Evolutionary conservation across 2,329 filamentous ascomycete genomes (phyloP), one percentile per base, ranked within the genome.

Genomic region (Epichloe brachyelytri): DNA sequence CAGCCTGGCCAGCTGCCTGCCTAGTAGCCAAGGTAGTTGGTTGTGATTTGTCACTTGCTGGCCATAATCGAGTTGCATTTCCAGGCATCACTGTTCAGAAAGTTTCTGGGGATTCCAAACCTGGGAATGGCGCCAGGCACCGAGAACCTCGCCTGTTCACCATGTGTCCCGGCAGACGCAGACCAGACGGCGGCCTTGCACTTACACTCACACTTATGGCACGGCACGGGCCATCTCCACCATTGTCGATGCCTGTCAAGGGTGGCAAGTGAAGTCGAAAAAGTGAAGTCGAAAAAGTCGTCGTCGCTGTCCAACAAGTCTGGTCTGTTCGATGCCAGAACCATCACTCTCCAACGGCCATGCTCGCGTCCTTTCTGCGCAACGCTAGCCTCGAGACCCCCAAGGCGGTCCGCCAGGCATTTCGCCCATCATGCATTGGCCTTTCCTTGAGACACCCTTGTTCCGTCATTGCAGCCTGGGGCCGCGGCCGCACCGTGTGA

Each of bases 401-500:
- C 2, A 26, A 26, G 37, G 36, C 22, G 26, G 38, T 40, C 34
- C 46, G 50, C 36, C 50, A 52, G 46, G 46, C 50, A 41, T 46
- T 52, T 39, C 34, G 50, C 46, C 50, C 45, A 39, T 30, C 3
- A 10, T 30, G 26, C 22, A 26, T 7, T 26, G 6, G 26, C 26
- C 26, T 30, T 30, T 30, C 3, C 26, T 30, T 26, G 22, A 26
- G 22, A 26, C 22, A 26, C 6, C 22, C 22, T 26, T 26, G 22
- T 26, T 7, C 6, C 22, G 22, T 26, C 6, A 26, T 26, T 46
- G 49, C 19, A 46, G 48, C 49, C 49, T 46, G 43, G 49, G 40
- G 17, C 40, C 17, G 17, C 40, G 40, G 17, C 40, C 40, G 26
- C 26, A 8, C 26, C 26, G 26, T 30, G 41, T 44, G 41, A 44